Conservation (phyloP, 2,329 filamentous ascomycete species). For the Ophiosphaerella herpotricha region DNA sequence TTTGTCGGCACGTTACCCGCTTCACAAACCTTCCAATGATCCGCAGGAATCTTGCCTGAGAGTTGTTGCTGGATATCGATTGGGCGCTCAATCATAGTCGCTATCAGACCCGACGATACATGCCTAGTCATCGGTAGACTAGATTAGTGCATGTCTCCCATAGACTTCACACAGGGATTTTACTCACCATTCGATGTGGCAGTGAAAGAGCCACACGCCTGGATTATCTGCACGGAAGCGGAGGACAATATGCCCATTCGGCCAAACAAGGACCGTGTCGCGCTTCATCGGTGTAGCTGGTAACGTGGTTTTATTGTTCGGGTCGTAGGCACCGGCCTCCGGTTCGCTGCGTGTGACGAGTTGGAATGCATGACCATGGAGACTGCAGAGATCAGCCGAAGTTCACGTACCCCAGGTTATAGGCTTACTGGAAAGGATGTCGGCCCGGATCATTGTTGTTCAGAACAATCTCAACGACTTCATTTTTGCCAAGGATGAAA, state of each 20-base stretch:
- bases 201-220: slow-evolving; percentile 41
- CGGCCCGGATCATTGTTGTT: slow-evolving; percentile 74
- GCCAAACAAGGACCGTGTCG: slow-evolving; percentile 60
- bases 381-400: slow-evolving; percentile 57
- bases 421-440: slow-evolving; percentile 49
- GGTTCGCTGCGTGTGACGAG: slow-evolving; percentile 39
- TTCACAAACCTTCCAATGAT: slow-evolving; percentile 65
- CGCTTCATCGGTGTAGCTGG: slow-evolving; percentile 52
- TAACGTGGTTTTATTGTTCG: slow-evolving; percentile 25
- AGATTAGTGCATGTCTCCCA: too few species aligned
- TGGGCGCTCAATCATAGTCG: slow-evolving; percentile 58
- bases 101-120: slow-evolving; percentile 54
- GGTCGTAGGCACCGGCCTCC: slow-evolving; percentile 54
- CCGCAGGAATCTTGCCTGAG: slow-evolving; percentile 62
- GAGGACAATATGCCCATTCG: slow-evolving; percentile 60
- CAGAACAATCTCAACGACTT: slow-evolving; percentile 74
- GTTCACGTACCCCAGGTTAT: not conserved
- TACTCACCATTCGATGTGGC: slow-evolving; percentile 42
- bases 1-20: slow-evolving; percentile 55
- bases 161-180: too few species aligned
- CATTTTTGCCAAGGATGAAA: slow-evolving; percentile 68
- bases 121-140: slow-evolving; percentile 15
- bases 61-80: slow-evolving; percentile 62
- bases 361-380: slow-evolving; percentile 62
- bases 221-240: slow-evolving; percentile 60